Percentiles rank a stretch among this genome's conserved stretches.
Evolutionary conservation across 768 basidiomycete genomes (phyloP).

Genomic region (Saitozyma sp.): DNA sequence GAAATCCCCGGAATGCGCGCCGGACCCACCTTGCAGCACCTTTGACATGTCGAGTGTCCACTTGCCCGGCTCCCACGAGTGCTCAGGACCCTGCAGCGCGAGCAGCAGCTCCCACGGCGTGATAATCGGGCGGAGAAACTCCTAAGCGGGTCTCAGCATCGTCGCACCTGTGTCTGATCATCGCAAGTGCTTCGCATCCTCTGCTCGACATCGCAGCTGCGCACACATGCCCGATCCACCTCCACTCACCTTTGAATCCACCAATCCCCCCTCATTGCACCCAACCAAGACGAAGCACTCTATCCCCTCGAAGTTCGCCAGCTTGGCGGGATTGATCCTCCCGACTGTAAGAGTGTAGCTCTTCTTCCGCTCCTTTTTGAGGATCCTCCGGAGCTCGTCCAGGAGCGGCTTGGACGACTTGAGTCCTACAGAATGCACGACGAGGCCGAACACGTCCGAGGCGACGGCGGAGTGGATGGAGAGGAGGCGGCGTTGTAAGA

Average conservation of each 20-base stretch:
- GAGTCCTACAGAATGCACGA: conserved; percentile 90
- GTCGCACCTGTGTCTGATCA: too few relatives aligned
- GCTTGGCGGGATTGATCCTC: conserved; percentile 88
- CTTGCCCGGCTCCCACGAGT: conserved; percentile 56
- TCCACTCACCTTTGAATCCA: conserved; percentile 55
- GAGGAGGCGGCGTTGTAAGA: conserved; percentile 88
- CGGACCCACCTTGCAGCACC: conserved; percentile 37
- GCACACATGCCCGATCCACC: conserved; percentile 5
- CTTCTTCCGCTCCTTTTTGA: conserved; percentile 74
- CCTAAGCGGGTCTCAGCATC: conserved; percentile 57
- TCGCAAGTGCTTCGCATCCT: too few relatives aligned
- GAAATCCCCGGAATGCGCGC: too few relatives aligned
- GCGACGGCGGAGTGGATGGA: conserved; percentile 82
- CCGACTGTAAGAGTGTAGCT: conserved; percentile 93
- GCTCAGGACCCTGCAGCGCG: conserved; percentile 74
- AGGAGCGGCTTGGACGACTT: conserved; percentile 85
- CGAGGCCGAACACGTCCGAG: conserved; percentile 90
- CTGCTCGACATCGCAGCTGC: too few relatives aligned
- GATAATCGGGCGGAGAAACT: conserved; percentile 85
- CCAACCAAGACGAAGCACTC: conserved; percentile 95
- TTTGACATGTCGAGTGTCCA: conserved; percentile 77
- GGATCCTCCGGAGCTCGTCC: conserved; percentile 69
- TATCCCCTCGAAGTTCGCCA: conserved; percentile 93
- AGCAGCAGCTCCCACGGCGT: conserved; percentile 89
- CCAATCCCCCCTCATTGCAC: conserved; percentile 85